These are phyloP conservation scores for Zoysia japonica DNA, from an alignment of 176 grass and related monocot genomes.

Conservation along the genomic window DNA sequence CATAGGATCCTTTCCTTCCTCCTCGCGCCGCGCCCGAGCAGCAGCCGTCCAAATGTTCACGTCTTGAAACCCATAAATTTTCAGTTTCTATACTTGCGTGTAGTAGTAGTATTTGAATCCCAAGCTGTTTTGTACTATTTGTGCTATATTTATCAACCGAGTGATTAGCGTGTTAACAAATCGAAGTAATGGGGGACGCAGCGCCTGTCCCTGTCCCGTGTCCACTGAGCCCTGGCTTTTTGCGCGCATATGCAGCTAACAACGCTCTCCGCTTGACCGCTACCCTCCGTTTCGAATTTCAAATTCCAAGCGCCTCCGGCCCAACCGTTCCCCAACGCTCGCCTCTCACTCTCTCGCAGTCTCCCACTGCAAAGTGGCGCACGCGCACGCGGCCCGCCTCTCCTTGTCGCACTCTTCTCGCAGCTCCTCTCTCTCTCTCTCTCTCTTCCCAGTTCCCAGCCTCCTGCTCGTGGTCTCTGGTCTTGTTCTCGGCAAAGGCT, in stretches of 20 bases:
- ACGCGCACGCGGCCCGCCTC: constrained; percentile 5
- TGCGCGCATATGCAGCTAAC: constrained; percentile 26
- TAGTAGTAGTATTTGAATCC: neutral
- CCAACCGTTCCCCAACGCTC: constrained; percentile 31
- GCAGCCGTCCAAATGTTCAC: neutral
- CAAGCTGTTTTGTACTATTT: neutral
- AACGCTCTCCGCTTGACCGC: neutral
- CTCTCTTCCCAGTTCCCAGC: neutral
- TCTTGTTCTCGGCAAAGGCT: constrained; percentile 32
- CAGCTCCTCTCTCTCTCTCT: neutral
- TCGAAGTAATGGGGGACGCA: neutral
- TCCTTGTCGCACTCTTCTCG: neutral
- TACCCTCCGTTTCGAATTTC: constrained; percentile 84
- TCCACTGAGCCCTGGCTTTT: constrained; percentile 36
- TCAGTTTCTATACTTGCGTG: neutral
- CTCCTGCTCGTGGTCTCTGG: neutral
- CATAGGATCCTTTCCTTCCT: constrained; percentile 40
- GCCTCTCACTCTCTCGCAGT: no score
- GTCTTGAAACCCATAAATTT: constrained; percentile 7
- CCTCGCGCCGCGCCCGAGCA: constrained; percentile 28
- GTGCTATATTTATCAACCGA: neutral
- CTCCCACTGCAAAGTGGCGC: constrained; percentile 45
- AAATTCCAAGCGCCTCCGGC: constrained; percentile 49
- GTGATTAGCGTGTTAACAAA: constrained; percentile 28
- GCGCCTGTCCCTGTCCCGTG: constrained; percentile 21